Conservation (phyloP, 768 basidiomycete genomes). For the Mycena galopus region DNA sequence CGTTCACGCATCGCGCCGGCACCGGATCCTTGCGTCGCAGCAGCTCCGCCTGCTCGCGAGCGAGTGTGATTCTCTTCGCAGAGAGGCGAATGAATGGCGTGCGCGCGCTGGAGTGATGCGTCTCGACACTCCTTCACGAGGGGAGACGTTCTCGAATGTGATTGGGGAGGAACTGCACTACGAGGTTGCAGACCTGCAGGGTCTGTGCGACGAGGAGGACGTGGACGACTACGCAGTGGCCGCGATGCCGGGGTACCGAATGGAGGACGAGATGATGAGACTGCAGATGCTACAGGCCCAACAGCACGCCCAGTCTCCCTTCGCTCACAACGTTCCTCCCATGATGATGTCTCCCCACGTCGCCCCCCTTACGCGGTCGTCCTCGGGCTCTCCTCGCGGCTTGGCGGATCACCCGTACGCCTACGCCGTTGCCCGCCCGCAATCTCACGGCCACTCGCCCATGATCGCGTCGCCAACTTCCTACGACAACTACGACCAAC, state of each 20-base stretch:
- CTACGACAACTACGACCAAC: constrained; percentile 39
- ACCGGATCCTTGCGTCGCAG: constrained; percentile 72
- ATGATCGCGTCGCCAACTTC: constrained; percentile 34
- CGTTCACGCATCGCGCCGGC: constrained; percentile 70
- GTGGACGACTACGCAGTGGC: constrained; percentile 30
- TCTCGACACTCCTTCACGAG: constrained; percentile 66
- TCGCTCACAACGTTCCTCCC: constrained; percentile 33
- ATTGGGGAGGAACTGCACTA: constrained; percentile 58
- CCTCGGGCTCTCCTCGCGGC: constrained; percentile 30
- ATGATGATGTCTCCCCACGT: constrained; percentile 22
- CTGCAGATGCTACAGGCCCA: constrained; percentile 37
- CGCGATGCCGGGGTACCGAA: constrained; percentile 33
- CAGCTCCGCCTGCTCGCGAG: constrained; percentile 70
- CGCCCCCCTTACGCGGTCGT: constrained; percentile 20
- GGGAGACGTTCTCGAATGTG: constrained; percentile 65
- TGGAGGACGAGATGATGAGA: constrained; percentile 38
- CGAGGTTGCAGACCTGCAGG: constrained; percentile 36
- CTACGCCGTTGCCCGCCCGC: constrained; percentile 20
- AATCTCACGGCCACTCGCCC: constrained; percentile 29
- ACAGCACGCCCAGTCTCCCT: constrained; percentile 24
- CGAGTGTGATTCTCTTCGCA: constrained; percentile 76
- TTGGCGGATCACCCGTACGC: constrained; percentile 29
- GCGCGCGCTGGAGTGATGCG: constrained; percentile 66
- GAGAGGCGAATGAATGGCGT: constrained; percentile 83
- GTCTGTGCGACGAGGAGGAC: constrained; percentile 34